phyloP scores from a whole-genome alignment of 306 rosid species.

The Begonia masoniana region DNA sequence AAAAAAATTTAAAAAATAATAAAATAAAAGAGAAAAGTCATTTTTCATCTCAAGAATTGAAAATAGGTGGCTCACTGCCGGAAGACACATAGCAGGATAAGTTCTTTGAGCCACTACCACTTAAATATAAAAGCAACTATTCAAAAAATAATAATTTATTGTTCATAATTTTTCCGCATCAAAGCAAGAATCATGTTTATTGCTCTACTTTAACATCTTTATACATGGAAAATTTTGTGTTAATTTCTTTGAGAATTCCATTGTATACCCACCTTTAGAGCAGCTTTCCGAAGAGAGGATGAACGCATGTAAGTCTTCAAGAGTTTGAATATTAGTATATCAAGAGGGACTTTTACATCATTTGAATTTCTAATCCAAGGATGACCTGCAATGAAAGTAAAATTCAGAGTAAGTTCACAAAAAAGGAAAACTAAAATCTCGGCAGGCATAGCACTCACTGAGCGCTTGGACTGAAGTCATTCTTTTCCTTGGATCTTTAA shows the following conservation, averaged over 20 bases:
- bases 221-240: no score
- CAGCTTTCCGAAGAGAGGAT: slow-evolving; percentile 74
- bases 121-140: no score
- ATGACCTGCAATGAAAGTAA: slow-evolving; percentile 50
- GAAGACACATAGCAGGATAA: no score
- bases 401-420: slow-evolving; percentile 18
- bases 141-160: no score
- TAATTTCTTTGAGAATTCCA: background rate
- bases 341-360: slow-evolving; percentile 61
- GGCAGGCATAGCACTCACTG: slow-evolving; percentile 30
- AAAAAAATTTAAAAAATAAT: no score
- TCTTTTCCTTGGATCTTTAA: slow-evolving; percentile 88
- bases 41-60: no score
- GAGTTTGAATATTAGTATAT: slow-evolving; percentile 69
- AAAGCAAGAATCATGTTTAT: no score
- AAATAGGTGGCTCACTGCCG: no score
- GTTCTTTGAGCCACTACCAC: no score
- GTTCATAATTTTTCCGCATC: no score
- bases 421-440: slow-evolving; percentile 2
- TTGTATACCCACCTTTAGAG: slow-evolving; percentile 61
- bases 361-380: slow-evolving; percentile 61
- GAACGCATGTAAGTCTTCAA: slow-evolving; percentile 82
- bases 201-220: no score
- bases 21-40: no score
- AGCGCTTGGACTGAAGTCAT: slow-evolving; percentile 86